Conservation (phyloP, 2,329 filamentous ascomycete genomes). For the Pseudogymnoascus pannorum region DNA sequence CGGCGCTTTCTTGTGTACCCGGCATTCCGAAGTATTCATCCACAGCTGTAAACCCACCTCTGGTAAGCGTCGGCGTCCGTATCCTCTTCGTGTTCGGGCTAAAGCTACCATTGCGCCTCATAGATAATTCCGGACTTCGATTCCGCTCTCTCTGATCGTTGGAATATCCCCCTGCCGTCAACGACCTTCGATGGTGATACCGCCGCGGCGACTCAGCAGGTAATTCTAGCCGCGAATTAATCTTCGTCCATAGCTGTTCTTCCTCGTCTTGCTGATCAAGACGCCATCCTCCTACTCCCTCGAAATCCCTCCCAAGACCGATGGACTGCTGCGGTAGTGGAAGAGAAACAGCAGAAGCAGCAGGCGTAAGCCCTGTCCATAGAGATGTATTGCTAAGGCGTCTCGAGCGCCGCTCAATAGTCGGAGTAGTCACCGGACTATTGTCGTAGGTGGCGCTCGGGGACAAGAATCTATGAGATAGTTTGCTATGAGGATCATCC, state of each 20-base stretch:
- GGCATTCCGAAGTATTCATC: conserved; percentile 19
- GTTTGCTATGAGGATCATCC: background rate
- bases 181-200: conserved; percentile 35
- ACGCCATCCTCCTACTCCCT: conserved; percentile 53
- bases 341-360: conserved; percentile 12
- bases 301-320: conserved; percentile 49
- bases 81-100: conserved; percentile 40
- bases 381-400: background rate
- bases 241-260: conserved; percentile 40
- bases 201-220: conserved; percentile 35
- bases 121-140: background rate
- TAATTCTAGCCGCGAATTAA: conserved; percentile 45
- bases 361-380: conserved; percentile 23
- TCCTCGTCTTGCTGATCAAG: conserved; percentile 32
- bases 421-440: background rate
- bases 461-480: conserved; percentile 15
- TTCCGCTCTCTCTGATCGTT: conserved; percentile 14
- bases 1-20: background rate
- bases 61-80: conserved; percentile 38
- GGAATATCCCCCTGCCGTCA: conserved; percentile 22
- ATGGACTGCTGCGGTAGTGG: conserved; percentile 33
- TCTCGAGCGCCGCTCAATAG: background rate
- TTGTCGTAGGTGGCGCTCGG: background rate
- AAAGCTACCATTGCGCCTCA: conserved; percentile 19
- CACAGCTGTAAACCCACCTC: conserved; percentile 5